These are phyloP conservation scores for Thelonectria discophora DNA, from an alignment of 2,329 filamentous ascomycete genomes.

Conservation along the genomic window DNA sequence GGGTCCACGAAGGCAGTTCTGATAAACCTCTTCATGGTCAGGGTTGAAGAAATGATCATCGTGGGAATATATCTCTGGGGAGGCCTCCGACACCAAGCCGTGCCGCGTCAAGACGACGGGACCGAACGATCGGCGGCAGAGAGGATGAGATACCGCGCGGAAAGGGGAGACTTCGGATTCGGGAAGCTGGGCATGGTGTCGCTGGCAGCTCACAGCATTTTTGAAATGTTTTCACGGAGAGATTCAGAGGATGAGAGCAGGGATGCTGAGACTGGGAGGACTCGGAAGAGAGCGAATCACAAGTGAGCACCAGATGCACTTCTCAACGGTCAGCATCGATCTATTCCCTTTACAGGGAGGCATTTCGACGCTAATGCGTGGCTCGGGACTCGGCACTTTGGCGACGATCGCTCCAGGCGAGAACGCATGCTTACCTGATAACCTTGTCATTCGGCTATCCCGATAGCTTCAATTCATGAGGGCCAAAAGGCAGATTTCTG, in stretches of 20 bases:
- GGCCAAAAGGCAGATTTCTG: neutral
- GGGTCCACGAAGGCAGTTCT: neutral
- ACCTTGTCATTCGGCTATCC: neutral
- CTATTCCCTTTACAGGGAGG: constrained; percentile 14
- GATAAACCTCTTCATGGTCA: constrained; percentile 11
- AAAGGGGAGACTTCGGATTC: constrained; percentile 14
- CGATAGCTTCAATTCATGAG: neutral
- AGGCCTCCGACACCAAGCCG: constrained; percentile 3
- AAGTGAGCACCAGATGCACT: neutral
- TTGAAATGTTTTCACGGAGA: constrained; percentile 2
- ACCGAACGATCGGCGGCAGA: neutral
- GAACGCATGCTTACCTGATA: neutral
- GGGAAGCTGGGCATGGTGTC: constrained; percentile 11
- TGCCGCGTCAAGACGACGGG: neutral
- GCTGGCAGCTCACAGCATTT: neutral
- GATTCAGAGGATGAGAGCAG: neutral
- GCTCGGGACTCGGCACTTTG: constrained; percentile 12
- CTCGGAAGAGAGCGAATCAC: neutral
- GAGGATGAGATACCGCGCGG: neutral
- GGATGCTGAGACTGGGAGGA: neutral
- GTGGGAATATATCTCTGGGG: constrained; percentile 9
- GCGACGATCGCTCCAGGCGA: neutral
- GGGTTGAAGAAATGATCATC: constrained; percentile 8
- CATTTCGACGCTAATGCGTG: constrained; percentile 2
- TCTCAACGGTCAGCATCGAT: neutral